Evolutionary conservation across 495 filamentous ascomycete genomes (phyloP).

Genomic region (Aspergillus heteromorphus): DNA sequence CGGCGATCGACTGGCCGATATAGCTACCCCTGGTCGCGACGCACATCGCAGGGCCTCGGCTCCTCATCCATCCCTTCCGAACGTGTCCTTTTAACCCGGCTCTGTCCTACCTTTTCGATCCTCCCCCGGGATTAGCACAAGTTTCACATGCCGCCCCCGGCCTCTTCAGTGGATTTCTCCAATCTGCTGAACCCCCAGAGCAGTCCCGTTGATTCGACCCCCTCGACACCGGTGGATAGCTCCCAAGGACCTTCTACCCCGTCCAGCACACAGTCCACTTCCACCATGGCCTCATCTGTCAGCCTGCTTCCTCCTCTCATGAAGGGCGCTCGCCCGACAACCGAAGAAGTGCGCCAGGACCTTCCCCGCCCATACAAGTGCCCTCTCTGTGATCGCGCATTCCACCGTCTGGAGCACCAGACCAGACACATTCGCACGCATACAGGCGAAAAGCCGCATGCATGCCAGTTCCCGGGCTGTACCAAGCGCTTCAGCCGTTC

Average conservation of each 20-base stretch:
- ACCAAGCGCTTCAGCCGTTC: constrained; percentile 96
- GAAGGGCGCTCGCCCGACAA: constrained; percentile 60
- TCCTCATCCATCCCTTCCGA: constrained; percentile 10
- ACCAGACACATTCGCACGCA: constrained; percentile 96
- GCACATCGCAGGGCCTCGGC: constrained; percentile 22
- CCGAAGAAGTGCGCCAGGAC: constrained; percentile 61
- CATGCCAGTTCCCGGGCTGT: constrained; percentile 89
- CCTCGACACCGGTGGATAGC: constrained; percentile 20
- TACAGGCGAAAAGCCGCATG: constrained; percentile 97
- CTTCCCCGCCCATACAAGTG: constrained; percentile 97
- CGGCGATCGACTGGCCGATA: constrained; percentile 29
- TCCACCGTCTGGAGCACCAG: constrained; percentile 97
- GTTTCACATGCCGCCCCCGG: constrained; percentile 69
- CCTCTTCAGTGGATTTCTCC: constrained; percentile 69
- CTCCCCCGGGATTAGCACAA: constrained; percentile 14
- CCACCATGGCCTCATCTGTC: constrained; percentile 63
- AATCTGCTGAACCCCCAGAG: constrained; percentile 68
- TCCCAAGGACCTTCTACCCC: constrained; percentile 20
- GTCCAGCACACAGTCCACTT: constrained; percentile 32
- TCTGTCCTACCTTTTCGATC: constrained; percentile 18
- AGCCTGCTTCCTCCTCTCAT: constrained; percentile 60
- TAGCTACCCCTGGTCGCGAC: constrained; percentile 24
- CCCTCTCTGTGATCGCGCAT: constrained; percentile 96
- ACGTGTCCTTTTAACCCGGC: constrained; percentile 15
- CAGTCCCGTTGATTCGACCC: constrained; percentile 18